Evolutionary conservation across 805 yeast species (phyloP), one percentile per base, ranked within the genome.

Genomic region (Wickerhamomyces kurtzmanii): DNA sequence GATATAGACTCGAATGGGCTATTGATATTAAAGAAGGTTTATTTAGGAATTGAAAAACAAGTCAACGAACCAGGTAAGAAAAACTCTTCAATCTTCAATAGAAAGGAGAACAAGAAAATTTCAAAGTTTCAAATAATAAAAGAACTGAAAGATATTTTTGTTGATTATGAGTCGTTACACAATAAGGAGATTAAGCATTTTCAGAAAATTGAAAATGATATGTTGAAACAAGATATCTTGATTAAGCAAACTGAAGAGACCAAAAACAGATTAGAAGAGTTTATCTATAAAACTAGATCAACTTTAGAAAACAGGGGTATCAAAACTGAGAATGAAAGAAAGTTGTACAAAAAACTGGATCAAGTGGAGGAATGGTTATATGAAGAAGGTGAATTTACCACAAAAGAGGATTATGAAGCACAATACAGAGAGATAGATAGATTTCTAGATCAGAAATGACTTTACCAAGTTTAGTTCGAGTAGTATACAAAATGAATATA

Each of bases 201-300:
- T 43, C 59, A 71, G 38, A 89, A 80, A 64, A 54, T 55, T 51
- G 93, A 81, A 63, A 62, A 64, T 48, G 57, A 72, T 49, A 59
- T 82, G 75, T 65, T 67, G 37, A 67, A 75, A 51, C 80, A 73
- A 48, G 93, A 81, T 59, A 79, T 79, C 65, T 73, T 78, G 41
- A 86, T 82, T 38, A 84, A 84, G 31, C 87, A 80, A 57, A 81
- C 91, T 39, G 89, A 81, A 63, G 89, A 81, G 60, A 75, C 79
- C 54, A 82, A 81, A 75, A 81, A 81, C 53, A 83, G 86, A 29
- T 65, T 82, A 32, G 91, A 81, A 65, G 89, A 80, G 63, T 81
- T 80, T 65, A 81, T 82, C 47, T 81, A 81, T 57, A 85, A 78
- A 48, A 71, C 80, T 53, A 75, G 91, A 59, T 85, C 52, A 81